Conservation (phyloP, 805 yeast species). For the Jamesozyma hellenica region DNA sequence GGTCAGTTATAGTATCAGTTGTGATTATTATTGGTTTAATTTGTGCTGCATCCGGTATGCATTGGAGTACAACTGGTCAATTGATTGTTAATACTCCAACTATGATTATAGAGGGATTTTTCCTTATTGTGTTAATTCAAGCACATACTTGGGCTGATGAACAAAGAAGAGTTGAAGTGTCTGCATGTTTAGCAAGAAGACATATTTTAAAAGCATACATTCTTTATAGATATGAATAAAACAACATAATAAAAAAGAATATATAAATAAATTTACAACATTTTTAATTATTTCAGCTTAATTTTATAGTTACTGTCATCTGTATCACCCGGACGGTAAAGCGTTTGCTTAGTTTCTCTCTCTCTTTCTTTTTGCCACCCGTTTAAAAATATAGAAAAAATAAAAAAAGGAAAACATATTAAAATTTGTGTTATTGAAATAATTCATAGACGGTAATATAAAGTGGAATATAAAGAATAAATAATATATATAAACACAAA, state of each 20-base stretch:
- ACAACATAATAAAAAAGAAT: too few species aligned
- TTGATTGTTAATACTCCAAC: slow-evolving; percentile 35
- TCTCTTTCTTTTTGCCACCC: background rate
- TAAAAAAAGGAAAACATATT: too few species aligned
- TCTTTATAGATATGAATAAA: too few species aligned
- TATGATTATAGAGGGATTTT: slow-evolving; percentile 36
- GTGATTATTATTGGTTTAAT: slow-evolving; percentile 26
- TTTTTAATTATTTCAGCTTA: background rate
- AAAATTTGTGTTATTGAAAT: too few species aligned
- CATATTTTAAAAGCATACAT: slow-evolving; percentile 5
- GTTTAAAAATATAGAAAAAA: too few species aligned
- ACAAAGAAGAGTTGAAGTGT: slow-evolving; percentile 19
- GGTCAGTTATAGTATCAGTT: slow-evolving; percentile 27
- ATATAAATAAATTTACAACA: background rate
- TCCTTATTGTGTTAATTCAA: slow-evolving; percentile 31
- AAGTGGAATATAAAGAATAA: background rate
- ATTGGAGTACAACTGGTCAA: slow-evolving; percentile 35
- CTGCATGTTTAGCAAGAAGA: slow-evolving; percentile 17
- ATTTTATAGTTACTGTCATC: background rate
- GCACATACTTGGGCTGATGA: slow-evolving; percentile 31
- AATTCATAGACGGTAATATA: background rate
- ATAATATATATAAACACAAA: slow-evolving; percentile 27
- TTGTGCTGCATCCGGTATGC: slow-evolving; percentile 27
- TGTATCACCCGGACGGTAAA: too few species aligned
- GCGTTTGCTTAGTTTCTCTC: too few species aligned